Percentiles rank a stretch among this genome's conserved stretches.
Evolutionary conservation across 768 basidiomycete species (phyloP).

Genomic region (Psilocybe cyanescens): DNA sequence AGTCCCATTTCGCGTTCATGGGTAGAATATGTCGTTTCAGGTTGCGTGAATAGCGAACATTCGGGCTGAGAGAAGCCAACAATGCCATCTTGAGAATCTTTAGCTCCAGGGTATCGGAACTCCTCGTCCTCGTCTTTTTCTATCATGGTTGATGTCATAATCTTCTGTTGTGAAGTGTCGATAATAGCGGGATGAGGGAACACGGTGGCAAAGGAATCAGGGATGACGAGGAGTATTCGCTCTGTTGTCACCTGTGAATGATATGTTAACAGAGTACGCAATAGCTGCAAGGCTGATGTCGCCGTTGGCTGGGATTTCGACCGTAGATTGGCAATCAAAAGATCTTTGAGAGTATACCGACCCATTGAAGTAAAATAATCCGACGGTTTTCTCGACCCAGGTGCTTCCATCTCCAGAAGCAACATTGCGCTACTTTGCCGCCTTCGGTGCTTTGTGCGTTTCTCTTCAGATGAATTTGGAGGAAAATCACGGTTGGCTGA

Average conservation of each 20-base stretch:
- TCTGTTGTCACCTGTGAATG: constrained; percentile 70
- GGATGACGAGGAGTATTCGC: constrained; percentile 70
- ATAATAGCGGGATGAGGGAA: constrained; percentile 65
- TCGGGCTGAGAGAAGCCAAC: constrained; percentile 16
- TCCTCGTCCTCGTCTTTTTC: constrained; percentile 58
- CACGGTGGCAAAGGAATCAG: constrained; percentile 73
- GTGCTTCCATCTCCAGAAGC: constrained; percentile 85
- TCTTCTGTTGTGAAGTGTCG: constrained; percentile 12
- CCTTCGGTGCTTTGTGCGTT: constrained; percentile 50
- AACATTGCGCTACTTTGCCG: constrained; percentile 90
- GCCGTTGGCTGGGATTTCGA: constrained; percentile 67
- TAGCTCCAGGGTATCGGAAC: constrained; percentile 45
- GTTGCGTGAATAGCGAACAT: constrained; percentile 54
- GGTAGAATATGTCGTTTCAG: constrained; percentile 75
- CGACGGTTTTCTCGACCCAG: constrained; percentile 68
- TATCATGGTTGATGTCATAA: constrained; percentile 26
- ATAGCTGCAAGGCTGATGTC: constrained; percentile 79
- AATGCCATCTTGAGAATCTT: constrained; percentile 25
- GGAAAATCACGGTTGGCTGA: constrained; percentile 37
- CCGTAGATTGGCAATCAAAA: constrained; percentile 78
- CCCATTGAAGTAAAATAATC: constrained; percentile 89
- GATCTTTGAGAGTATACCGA: constrained; percentile 90
- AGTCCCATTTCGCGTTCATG: constrained; percentile 86
- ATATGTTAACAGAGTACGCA: constrained; percentile 73
- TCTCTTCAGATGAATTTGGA: constrained; percentile 34